Percentiles rank a stretch among this genome's conserved stretches.
These are phyloP conservation scores for Aegle marmelos DNA, from an alignment of 345 rosid genomes.

Conservation along the genomic window DNA sequence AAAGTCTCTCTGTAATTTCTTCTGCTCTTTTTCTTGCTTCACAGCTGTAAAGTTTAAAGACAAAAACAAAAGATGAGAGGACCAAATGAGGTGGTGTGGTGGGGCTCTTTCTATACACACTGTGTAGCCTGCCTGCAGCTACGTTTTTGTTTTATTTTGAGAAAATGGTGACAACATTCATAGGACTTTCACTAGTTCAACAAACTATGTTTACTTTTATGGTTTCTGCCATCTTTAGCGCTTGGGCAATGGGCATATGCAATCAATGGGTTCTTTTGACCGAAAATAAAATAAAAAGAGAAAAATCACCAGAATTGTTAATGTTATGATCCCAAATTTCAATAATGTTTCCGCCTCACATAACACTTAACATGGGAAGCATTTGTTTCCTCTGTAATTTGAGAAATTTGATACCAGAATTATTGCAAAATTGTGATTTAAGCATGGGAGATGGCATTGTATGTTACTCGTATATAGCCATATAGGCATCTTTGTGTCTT, in stretches of 20 bases:
- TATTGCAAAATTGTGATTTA: background rate
- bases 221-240: constrained; percentile 1
- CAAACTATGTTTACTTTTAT: constrained; percentile 11
- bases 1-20: constrained; percentile 12
- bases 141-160: background rate
- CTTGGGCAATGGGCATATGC: background rate
- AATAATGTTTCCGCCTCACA: constrained; percentile 1
- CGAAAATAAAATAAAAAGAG: background rate
- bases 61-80: constrained; percentile 22
- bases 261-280: constrained; percentile 26
- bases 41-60: constrained; percentile 52
- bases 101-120: constrained; percentile 3
- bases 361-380: constrained; percentile 10
- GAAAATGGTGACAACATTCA: constrained; percentile 15
- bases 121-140: background rate
- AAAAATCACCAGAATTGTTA: background rate
- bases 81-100: constrained; percentile 5
- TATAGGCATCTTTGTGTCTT: background rate
- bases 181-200: constrained; percentile 10
- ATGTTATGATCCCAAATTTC: constrained; percentile 2
- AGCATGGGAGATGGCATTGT: background rate
- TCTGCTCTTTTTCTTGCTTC: constrained; percentile 13
- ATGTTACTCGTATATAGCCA: background rate
- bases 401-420: background rate
- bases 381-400: background rate